Base-by-base conservation (phyloP, 2,329 filamentous ascomycete species). In the Calonectria pseudoturangicola region DNA sequence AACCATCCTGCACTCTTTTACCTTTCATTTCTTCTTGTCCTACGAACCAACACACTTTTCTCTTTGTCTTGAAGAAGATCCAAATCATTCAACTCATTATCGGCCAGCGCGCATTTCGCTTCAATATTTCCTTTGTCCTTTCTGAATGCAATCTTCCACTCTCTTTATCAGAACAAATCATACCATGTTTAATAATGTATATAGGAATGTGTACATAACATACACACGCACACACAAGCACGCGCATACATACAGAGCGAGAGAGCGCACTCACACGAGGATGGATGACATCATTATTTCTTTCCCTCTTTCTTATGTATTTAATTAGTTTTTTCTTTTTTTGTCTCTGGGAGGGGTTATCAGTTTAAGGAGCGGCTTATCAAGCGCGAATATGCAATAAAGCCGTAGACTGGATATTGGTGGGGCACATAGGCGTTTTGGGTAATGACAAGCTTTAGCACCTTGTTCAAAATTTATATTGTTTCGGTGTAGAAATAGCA, bases 381-480 rank as follows among this genome's bases (percentile, higher is more conserved):
- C 13, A 25, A 18, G 36, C n/a, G 36, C 33, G 16, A 10, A 66
- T 71, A 71, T 66, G 62, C 62, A 71, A 66, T 71, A 66, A 71
- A 66, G 18, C 62, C 28, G 21, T 68, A 60, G 30, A 47, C n/a
- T 16, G 10, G 6, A 33, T 30, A 45, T 21, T 45, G 62, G 51
- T 62, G 63, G 63, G 51, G 68, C 50, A 30, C 36, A 33, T 50
- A 41, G 50, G 28, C n/a, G 28, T 43, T 28, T 65, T 36, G 41
- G 28, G 50, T 13, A 51, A 50, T 54, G 27, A 30, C 47, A 48
- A 28, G 8, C 28, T 41, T 78, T 68, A 69, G 75, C 66, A 66
- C 67, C 68, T 71, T 62, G 56, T 51, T 45, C 54, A 66, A 75
- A 70, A 66, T 67, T 70, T 63, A 70, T 39, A 48, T 43, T 54